Evolutionary conservation across 2,329 filamentous ascomycete species (phyloP), one percentile per base, ranked within the genome.

Genomic region (Coniochaeta prunicola): DNA sequence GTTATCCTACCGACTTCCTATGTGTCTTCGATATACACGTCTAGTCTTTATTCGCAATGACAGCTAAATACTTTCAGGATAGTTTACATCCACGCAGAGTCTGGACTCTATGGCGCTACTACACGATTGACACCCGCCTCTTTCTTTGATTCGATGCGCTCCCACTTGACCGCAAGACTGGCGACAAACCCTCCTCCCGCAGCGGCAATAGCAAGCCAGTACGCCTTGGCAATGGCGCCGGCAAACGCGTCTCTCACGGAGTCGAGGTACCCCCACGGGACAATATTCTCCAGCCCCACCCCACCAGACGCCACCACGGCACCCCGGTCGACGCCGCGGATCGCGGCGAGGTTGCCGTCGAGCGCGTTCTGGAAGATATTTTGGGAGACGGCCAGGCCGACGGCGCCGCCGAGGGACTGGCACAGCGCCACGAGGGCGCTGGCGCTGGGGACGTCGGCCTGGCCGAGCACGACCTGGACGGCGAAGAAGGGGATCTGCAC

Each of bases 401-500:
- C 45, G 13, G 45, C 45, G 13, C 45, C 45, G 24, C 45, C 45
- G 6, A 50, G 45, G n/a, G 45, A 50, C 45, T 50, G 45, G 24
- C 45, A 30, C 21, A 50, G 45, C 45, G 45, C 45, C 2, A 50
- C n/a, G 24, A 50, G 13, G 24, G 45, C 45, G 24, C 45, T 50
- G 24, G 45, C 45, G 24, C 24, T 13, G 12, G 45, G 45, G 21
- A 50, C 30, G 24, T 50, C 45, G 10, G 12, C n/a, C 24, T 17
- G 24, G 12, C 13, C 3, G 10, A 50, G 24, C 17, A 50, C 45
- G 13, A 50, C 45, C 21, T 50, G 45, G 45, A 50, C 30, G 21
- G 45, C 45, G 45, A 50, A 50, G 59, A 77, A 72, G 4, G 76
- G 75, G 1, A 80, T 72, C 64, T 83, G 78, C 40, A 78, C 69